phyloP scores from a whole-genome alignment of 345 rosid species.

The Eutrema japonicum region DNA sequence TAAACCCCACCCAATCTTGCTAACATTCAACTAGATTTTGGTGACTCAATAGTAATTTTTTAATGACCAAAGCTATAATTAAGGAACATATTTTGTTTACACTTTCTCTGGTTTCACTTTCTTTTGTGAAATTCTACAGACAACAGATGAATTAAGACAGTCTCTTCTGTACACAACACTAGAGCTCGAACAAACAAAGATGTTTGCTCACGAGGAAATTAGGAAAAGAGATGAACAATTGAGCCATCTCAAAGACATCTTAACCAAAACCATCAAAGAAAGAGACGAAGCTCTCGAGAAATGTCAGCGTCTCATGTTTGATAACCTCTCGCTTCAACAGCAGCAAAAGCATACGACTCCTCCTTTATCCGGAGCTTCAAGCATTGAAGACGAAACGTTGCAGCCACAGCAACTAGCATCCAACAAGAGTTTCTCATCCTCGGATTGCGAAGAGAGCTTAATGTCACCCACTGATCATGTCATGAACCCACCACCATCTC shows the following conservation, averaged over 20 bases:
- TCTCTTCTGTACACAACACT: conserved; percentile 65
- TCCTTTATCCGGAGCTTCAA: conserved; percentile 81
- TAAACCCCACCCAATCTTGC: background rate
- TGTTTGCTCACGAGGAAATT: conserved; percentile 77
- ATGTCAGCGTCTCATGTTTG: conserved; percentile 60
- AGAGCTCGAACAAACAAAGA: conserved; percentile 82
- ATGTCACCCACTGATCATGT: conserved; percentile 70
- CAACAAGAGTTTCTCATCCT: conserved; percentile 77
- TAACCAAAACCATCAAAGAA: conserved; percentile 61
- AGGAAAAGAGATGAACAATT: conserved; percentile 80
- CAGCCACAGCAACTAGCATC: conserved; percentile 54
- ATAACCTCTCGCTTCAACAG: conserved; percentile 53
- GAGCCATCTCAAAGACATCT: conserved; percentile 57
- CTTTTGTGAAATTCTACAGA: conserved; percentile 49
- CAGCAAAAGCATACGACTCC: conserved; percentile 47
- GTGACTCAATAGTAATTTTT: background rate
- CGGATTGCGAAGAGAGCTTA: conserved; percentile 91
- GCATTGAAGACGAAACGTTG: conserved; percentile 74
- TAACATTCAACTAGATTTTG: conserved; percentile 7
- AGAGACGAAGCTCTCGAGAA: conserved; percentile 78
- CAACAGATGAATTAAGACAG: conserved; percentile 74
- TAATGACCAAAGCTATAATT: background rate
- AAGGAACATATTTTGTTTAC: background rate
- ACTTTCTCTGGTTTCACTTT: background rate
- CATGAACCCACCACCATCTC: conserved; percentile 43